Percentiles rank a stretch among this genome's conserved stretches.
Conservation (phyloP, 106 monocot species). For the Vanilla planifolia region DNA sequence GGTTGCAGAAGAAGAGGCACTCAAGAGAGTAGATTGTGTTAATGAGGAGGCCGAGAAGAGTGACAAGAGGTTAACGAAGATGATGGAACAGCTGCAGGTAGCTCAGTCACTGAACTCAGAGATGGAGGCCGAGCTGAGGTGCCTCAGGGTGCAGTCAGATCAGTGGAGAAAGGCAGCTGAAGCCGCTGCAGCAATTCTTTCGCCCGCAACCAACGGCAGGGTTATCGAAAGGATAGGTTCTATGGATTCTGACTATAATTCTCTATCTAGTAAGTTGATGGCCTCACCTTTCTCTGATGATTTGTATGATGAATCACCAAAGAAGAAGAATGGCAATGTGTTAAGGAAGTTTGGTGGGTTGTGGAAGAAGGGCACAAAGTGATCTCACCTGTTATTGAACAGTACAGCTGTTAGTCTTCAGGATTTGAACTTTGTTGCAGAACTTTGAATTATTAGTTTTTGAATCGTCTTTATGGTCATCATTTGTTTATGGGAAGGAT, state of each 20-base stretch:
- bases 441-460: neutral
- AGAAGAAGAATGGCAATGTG: slow-evolving; percentile 59
- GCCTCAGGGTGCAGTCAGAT: slow-evolving; percentile 70
- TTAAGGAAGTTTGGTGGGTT: slow-evolving; percentile 62
- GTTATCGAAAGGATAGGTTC: slow-evolving; percentile 56
- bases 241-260: slow-evolving; percentile 34
- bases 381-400: neutral
- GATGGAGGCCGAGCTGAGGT: slow-evolving; percentile 61
- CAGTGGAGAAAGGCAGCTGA: slow-evolving; percentile 99
- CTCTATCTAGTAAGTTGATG: slow-evolving; percentile 49
- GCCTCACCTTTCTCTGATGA: slow-evolving; percentile 56
- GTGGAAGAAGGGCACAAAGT: slow-evolving; percentile 81
- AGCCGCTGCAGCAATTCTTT: slow-evolving; percentile 64
- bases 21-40: slow-evolving; percentile 22
- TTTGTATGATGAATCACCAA: slow-evolving; percentile 50
- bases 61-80: no score
- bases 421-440: no score
- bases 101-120: slow-evolving; percentile 36
- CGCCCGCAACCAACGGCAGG: slow-evolving; percentile 30
- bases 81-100: no score
- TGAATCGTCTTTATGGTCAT: no score
- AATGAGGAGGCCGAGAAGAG: slow-evolving; percentile 41
- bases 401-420: neutral
- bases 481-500: no score
- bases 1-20: slow-evolving; percentile 32